These are phyloP conservation scores for Acanthamoeba triangularis DNA, from an alignment of 208 protist genomes.

Conservation along the genomic window DNA sequence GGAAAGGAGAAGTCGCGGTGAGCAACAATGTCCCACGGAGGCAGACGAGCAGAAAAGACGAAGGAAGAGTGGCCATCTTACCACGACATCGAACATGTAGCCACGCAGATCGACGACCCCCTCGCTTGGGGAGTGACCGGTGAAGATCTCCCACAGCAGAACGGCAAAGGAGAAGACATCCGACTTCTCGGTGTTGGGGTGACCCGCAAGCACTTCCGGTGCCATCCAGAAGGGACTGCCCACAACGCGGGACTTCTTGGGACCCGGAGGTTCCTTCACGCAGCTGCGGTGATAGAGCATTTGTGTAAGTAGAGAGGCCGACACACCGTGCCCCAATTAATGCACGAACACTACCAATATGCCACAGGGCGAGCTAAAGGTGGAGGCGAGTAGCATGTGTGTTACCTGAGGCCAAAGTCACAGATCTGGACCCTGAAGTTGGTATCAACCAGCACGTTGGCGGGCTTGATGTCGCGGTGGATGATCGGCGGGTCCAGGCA, in stretches of 20 bases:
- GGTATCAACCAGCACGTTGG: conserved; percentile 94
- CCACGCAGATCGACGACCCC: conserved; percentile 38
- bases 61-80: neutral
- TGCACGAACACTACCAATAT: neutral
- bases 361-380: neutral
- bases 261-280: conserved; percentile 40
- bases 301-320: neutral
- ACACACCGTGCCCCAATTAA: no score
- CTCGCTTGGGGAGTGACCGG: conserved; percentile 30
- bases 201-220: conserved; percentile 23
- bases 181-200: conserved; percentile 49
- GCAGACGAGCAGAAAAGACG: neutral
- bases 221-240: conserved; percentile 65
- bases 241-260: conserved; percentile 16
- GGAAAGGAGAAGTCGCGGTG: neutral
- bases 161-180: conserved; percentile 71
- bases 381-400: neutral
- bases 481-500: conserved; percentile 87
- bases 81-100: conserved; percentile 50
- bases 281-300: neutral
- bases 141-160: conserved; percentile 54
- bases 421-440: conserved; percentile 93
- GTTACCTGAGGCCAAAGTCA: conserved; percentile 95
- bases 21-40: neutral
- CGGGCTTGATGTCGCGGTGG: conserved; percentile 95